Conservation (phyloP, 2,329 filamentous ascomycete species). For the Sclerotinia sclerotiorum region DNA sequence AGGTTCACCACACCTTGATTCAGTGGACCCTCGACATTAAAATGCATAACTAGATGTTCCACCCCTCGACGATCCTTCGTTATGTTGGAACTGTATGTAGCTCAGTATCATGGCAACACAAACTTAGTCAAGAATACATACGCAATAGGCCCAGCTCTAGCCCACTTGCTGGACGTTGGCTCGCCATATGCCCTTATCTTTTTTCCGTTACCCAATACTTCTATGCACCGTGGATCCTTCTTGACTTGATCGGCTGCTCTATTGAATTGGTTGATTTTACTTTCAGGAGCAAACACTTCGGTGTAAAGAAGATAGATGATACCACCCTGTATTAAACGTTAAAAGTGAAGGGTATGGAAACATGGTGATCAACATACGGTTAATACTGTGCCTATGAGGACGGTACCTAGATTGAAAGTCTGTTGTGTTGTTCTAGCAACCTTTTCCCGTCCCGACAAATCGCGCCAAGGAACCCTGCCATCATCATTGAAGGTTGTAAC, state of each 20-base stretch:
- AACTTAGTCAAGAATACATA: slow-evolving; percentile 40
- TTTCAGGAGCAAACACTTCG: slow-evolving; percentile 81
- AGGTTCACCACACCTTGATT: slow-evolving; percentile 72
- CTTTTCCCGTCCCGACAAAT: slow-evolving; percentile 76
- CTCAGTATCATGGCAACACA: neutral
- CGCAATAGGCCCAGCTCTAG: slow-evolving; percentile 62
- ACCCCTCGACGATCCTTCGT: slow-evolving; percentile 72
- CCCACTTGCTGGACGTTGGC: slow-evolving; percentile 78
- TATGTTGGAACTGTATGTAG: slow-evolving; percentile 55
- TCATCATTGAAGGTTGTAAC: slow-evolving; percentile 87
- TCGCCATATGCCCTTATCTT: slow-evolving; percentile 83
- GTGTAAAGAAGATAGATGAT: slow-evolving; percentile 76
- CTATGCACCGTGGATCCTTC: slow-evolving; percentile 66
- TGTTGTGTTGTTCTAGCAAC: slow-evolving; percentile 84
- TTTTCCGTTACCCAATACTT: slow-evolving; percentile 70
- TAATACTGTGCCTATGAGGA: slow-evolving; percentile 70
- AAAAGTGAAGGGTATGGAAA: slow-evolving; percentile 16
- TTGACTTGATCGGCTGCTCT: slow-evolving; percentile 78
- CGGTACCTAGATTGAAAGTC: slow-evolving; percentile 80
- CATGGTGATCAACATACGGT: slow-evolving; percentile 56
- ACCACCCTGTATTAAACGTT: slow-evolving; percentile 55
- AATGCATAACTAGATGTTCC: slow-evolving; percentile 81
- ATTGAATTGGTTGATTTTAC: slow-evolving; percentile 86
- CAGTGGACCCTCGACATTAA: slow-evolving; percentile 78
- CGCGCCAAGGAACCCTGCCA: slow-evolving; percentile 75